Percentiles rank a stretch among this genome's conserved stretches.
Conservation (phyloP, 352 stramenopile species). For the Pythium rishiriense region DNA sequence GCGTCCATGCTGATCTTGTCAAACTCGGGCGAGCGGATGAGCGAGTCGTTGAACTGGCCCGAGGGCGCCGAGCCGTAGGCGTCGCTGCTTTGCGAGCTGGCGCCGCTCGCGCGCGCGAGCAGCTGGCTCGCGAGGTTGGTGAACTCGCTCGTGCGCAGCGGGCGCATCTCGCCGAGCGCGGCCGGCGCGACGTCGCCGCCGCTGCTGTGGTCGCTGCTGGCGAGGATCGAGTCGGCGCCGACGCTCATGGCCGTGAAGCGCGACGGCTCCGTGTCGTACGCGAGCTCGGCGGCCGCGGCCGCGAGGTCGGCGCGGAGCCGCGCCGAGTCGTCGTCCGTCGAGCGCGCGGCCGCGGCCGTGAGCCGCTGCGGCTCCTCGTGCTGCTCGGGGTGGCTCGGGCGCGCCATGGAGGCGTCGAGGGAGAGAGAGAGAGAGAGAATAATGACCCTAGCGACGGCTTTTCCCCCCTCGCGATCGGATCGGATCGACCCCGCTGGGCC, state of each 20-base stretch:
- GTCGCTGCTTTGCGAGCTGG: slow-evolving; percentile 6
- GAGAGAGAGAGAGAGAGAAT: no score
- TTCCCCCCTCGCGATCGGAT: neutral
- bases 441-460: slow-evolving; percentile 2
- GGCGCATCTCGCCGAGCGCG: neutral
- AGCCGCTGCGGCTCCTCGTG: slow-evolving; percentile 19
- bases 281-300: slow-evolving; percentile 5
- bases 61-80: slow-evolving; percentile 8
- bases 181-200: neutral
- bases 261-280: slow-evolving; percentile 13
- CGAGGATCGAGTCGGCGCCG: slow-evolving; percentile 24
- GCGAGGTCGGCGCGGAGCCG: slow-evolving; percentile 10
- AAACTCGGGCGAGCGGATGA: slow-evolving; percentile 24
- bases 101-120: slow-evolving; percentile 11
- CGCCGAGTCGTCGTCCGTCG: slow-evolving; percentile 12
- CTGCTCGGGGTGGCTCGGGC: slow-evolving; percentile 17
- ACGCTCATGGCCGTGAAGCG: slow-evolving; percentile 1
- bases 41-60: slow-evolving; percentile 13
- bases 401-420: slow-evolving; percentile 5
- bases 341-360: slow-evolving; percentile 13
- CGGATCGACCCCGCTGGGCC: no score
- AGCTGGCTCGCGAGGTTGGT: slow-evolving; percentile 14
- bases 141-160: slow-evolving; percentile 20
- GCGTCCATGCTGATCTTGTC: slow-evolving; percentile 29
- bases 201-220: slow-evolving; percentile 7